These are phyloP conservation scores for Phytophthora crassamura DNA, from an alignment of 352 stramenopile genomes.

Conservation along the genomic window DNA sequence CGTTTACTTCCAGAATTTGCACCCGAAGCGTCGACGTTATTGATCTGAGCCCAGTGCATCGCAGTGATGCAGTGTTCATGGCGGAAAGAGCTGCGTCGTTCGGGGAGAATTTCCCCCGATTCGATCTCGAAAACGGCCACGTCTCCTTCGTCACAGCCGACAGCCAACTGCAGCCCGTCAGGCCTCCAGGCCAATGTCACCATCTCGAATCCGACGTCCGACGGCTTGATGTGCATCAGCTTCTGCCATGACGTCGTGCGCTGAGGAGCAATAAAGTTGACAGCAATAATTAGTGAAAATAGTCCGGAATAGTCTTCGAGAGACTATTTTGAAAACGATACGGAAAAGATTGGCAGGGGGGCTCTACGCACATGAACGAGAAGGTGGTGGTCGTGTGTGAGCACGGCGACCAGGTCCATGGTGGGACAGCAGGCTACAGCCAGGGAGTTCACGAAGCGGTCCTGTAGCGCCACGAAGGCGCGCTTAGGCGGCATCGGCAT, in stretches of 20 bases:
- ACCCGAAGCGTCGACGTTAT: background rate
- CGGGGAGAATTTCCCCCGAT: slow-evolving; percentile 40
- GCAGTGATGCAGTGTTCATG: slow-evolving; percentile 56
- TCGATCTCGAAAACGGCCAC: slow-evolving; percentile 78
- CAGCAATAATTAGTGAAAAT: background rate
- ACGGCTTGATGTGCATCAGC: slow-evolving; percentile 71
- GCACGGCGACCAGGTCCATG: slow-evolving; percentile 81
- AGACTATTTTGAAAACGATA: background rate
- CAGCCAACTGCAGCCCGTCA: slow-evolving; percentile 65
- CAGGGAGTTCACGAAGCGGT: slow-evolving; percentile 66
- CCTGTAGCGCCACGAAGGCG: slow-evolving; percentile 74
- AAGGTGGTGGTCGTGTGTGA: slow-evolving; percentile 73
- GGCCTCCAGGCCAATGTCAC: slow-evolving; percentile 67
- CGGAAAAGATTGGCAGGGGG: background rate
- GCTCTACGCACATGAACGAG: slow-evolving; percentile 68
- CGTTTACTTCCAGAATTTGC: slow-evolving; percentile 13
- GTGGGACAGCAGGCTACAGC: slow-evolving; percentile 67
- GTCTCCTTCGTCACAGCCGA: slow-evolving; percentile 74
- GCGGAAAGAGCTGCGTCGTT: slow-evolving; percentile 41
- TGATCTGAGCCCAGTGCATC: slow-evolving; percentile 58
- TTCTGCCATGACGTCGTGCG: slow-evolving; percentile 82
- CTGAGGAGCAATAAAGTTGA: slow-evolving; percentile 30
- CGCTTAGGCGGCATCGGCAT: slow-evolving; percentile 28
- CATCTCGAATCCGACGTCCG: slow-evolving; percentile 65
- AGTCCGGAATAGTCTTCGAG: background rate